A percentile compares a stretch with the other conserved stretches of the same genome.
These are phyloP conservation scores for Xerocomus amazonicus DNA, from an alignment of 1,284 basidiomycete genomes.

Conservation along the genomic window DNA sequence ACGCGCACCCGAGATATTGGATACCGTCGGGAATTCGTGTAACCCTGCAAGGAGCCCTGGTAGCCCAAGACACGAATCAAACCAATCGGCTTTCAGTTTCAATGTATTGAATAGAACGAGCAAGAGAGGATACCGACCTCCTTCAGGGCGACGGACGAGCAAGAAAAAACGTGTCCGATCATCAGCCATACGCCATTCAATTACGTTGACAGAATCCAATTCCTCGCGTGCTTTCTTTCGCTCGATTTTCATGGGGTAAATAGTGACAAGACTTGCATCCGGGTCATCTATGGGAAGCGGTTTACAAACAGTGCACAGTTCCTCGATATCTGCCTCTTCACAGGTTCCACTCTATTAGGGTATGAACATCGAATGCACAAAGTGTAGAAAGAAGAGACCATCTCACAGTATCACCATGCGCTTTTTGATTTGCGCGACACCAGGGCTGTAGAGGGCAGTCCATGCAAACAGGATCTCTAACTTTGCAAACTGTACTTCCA, in stretches of 20 bases:
- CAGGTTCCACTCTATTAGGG: slow-evolving; percentile 6
- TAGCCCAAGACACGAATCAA: not conserved
- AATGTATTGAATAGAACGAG: not conserved
- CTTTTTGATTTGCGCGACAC: slow-evolving; percentile 61
- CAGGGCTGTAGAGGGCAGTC: slow-evolving; percentile 66
- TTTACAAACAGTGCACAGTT: slow-evolving; percentile 70
- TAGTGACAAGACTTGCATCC: slow-evolving; percentile 46
- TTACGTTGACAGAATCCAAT: slow-evolving; percentile 78
- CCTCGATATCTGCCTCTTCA: slow-evolving; percentile 61
- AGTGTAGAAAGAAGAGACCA: not conserved
- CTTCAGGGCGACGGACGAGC: slow-evolving; percentile 77
- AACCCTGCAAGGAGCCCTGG: slow-evolving; percentile 86
- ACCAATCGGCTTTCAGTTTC: slow-evolving; percentile 2
- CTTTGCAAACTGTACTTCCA: slow-evolving; percentile 88
- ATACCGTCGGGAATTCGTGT: slow-evolving; percentile 73
- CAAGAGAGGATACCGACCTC: slow-evolving; percentile 49
- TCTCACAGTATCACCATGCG: slow-evolving; percentile 10
- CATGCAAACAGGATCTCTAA: slow-evolving; percentile 70
- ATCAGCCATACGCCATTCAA: slow-evolving; percentile 64
- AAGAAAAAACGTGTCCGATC: slow-evolving; percentile 58
- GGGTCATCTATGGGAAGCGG: slow-evolving; percentile 44
- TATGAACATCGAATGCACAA: not conserved
- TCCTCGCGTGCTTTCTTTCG: slow-evolving; percentile 86
- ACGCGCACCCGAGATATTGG: slow-evolving; percentile 43
- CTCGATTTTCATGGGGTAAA: slow-evolving; percentile 85